phyloP scores from a whole-genome alignment of 1,284 basidiomycete genomes.

The Ganoderma multipileum region DNA sequence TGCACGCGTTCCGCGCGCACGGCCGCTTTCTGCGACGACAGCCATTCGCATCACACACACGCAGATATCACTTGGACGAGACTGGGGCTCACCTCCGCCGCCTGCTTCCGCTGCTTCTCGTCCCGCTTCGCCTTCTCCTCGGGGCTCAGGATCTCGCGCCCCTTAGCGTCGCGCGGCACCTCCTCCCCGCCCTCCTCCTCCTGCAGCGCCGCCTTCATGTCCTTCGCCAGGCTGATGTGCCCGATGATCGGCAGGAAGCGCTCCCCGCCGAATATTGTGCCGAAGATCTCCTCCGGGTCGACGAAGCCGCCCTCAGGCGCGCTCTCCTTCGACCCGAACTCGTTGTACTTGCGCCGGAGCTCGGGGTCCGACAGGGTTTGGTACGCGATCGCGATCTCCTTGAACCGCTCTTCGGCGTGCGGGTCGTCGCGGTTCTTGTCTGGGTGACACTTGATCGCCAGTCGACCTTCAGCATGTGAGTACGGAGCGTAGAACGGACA shows the following conservation, averaged over 20 bases:
- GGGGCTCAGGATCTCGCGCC: slow-evolving; percentile 74
- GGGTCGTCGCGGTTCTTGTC: slow-evolving; percentile 97
- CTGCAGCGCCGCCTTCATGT: slow-evolving; percentile 98
- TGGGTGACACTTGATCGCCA: slow-evolving; percentile 93
- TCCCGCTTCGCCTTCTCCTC: slow-evolving; percentile 86
- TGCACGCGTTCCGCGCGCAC: slow-evolving; percentile 81
- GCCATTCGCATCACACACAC: background rate
- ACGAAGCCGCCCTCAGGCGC: slow-evolving; percentile 78
- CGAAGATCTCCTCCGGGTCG: slow-evolving; percentile 91
- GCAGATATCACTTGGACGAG: slow-evolving; percentile 13
- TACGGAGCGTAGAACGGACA: background rate
- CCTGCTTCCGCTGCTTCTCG: slow-evolving; percentile 73
- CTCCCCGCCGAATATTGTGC: slow-evolving; percentile 91
- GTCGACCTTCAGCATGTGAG: slow-evolving; percentile 61
- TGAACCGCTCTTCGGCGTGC: slow-evolving; percentile 89
- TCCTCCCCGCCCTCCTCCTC: slow-evolving; percentile 76
- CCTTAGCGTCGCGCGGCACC: slow-evolving; percentile 66
- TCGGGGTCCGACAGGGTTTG: slow-evolving; percentile 88
- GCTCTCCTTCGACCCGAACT: slow-evolving; percentile 84
- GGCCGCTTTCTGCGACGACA: slow-evolving; percentile 71
- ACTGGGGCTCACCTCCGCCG: slow-evolving; percentile 65
- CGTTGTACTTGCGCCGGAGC: slow-evolving; percentile 93
- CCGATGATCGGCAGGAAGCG: slow-evolving; percentile 86
- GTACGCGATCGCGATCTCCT: slow-evolving; percentile 89
- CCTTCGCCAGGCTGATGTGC: slow-evolving; percentile 84